Conservation (phyloP, 192 early-diverging fungal species). For the Podila horticola region DNA sequence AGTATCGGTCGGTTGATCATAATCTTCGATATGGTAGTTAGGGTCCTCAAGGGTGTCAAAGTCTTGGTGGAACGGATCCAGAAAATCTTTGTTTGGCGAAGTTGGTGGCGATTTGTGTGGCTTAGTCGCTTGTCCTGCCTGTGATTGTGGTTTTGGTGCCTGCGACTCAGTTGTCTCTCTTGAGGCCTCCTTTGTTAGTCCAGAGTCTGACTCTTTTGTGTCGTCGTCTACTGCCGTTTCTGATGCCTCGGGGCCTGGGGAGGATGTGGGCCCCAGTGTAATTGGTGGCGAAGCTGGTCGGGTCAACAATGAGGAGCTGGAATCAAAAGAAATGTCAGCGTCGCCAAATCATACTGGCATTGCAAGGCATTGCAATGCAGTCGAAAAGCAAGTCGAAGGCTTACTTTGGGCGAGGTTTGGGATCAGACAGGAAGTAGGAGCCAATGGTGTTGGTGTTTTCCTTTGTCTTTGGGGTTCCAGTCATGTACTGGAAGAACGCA, state of each 20-base stretch:
- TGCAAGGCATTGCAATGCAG: not conserved
- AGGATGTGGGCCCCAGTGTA: too few species aligned
- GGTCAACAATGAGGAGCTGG: too few species aligned
- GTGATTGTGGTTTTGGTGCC: too few species aligned
- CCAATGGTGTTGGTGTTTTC: not conserved
- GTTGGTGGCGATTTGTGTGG: not conserved
- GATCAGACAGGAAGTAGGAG: not conserved
- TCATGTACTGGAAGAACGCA: not conserved
- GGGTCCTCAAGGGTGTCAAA: slow-evolving; percentile 1
- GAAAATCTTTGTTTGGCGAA: not conserved
- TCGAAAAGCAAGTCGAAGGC: not conserved
- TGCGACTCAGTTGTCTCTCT: too few species aligned
- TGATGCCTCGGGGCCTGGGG: too few species aligned
- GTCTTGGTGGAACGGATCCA: not conserved
- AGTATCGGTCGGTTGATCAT: not conserved
- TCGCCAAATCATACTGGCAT: not conserved
- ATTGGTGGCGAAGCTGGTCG: too few species aligned
- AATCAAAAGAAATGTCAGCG: too few species aligned
- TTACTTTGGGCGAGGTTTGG: too few species aligned
- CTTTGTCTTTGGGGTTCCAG: not conserved
- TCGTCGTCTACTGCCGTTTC: too few species aligned
- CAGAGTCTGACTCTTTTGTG: too few species aligned
- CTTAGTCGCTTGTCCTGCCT: too few species aligned
- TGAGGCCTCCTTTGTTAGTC: too few species aligned
- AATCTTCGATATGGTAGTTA: not conserved